A percentile compares a stretch with the other conserved stretches of the same genome.
Conservation (phyloP, 2,329 filamentous ascomycete genomes). For the Fusarium nodosum region DNA sequence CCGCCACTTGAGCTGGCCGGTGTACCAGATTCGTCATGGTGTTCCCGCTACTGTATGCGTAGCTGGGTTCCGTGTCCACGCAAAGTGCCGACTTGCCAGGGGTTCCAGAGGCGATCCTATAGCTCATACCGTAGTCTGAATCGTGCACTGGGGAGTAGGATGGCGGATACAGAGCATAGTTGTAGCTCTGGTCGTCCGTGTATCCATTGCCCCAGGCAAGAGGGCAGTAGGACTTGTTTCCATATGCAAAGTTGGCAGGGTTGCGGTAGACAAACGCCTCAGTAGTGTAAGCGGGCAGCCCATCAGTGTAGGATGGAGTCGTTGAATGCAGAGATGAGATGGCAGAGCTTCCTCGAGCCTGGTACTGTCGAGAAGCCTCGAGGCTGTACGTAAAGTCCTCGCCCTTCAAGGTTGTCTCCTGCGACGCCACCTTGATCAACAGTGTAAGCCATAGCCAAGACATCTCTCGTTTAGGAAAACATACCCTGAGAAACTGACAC, state of each 20-base stretch:
- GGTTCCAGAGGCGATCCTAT: slow-evolving; percentile 45
- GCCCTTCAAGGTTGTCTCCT: slow-evolving; percentile 50
- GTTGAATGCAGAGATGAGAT: slow-evolving; percentile 29
- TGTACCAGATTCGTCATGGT: slow-evolving; percentile 33
- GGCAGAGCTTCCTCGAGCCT: slow-evolving; percentile 45
- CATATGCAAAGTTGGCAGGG: slow-evolving; percentile 45
- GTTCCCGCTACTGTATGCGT: slow-evolving; percentile 44
- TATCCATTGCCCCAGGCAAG: slow-evolving; percentile 47
- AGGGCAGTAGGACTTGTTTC: slow-evolving; percentile 47
- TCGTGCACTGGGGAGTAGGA: slow-evolving; percentile 43
- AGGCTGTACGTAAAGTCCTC: slow-evolving; percentile 50
- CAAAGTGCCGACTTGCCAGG: slow-evolving; percentile 45
- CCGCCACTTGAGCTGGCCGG: slow-evolving; percentile 18
- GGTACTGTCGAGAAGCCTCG: slow-evolving; percentile 52
- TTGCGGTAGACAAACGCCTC: slow-evolving; percentile 43
- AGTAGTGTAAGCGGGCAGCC: slow-evolving; percentile 29
- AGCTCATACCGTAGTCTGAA: slow-evolving; percentile 48
- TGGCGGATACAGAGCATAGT: slow-evolving; percentile 47
- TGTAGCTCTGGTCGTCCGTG: slow-evolving; percentile 46
- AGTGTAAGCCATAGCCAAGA: slow-evolving; percentile 10
- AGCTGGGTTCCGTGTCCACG: slow-evolving; percentile 48
- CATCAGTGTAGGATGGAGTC: slow-evolving; percentile 40
- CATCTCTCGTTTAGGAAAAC: slow-evolving; percentile 32
- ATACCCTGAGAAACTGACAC: slow-evolving; percentile 87
- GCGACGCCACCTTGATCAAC: slow-evolving; percentile 51